Evolutionary conservation across 768 basidiomycete genomes (phyloP), one percentile per base, ranked within the genome.

Genomic region (Phaffia tasmanica): DNA sequence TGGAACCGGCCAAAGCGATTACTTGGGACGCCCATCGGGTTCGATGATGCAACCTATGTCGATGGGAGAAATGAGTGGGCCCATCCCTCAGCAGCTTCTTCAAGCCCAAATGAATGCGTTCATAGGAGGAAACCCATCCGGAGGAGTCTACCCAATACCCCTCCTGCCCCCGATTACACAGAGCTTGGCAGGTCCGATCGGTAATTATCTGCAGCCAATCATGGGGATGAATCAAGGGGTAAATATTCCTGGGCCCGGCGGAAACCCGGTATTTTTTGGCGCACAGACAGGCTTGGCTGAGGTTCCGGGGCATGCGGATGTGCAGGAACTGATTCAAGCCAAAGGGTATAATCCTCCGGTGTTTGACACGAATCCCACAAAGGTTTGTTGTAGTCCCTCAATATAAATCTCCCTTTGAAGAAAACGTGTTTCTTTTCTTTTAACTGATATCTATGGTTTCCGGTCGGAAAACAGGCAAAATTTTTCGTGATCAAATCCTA

Each of bases 401-500:
- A 42, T 42, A 3, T 19, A 18, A 15, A 2, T 23, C 29, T 46
- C 23, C 16, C 50, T 53, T 9, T 49, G 61, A 25, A 30, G 35
- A 35, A 5, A 27, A 16, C 46, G 47, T 15, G 50, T 60, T 23
- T 16, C 18, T 56, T 30, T 30, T 16, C n/a, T 23, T 50, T 25
- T 47, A 15, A 5, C 35, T 42, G 35, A 42, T 42, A 5, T 7
- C 30, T 0, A 2, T 57, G 62, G 54, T 48, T 46, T 60, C 35
- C 5, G 29, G 70, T 70, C 7, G 68, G 32, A 1, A 23, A 19
- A 0, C 62, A 90, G 85, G 91, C 94, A 3, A 82, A 93, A 19
- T 98, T 82, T 78, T 97, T 97, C 73, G 94, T 98, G 42, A 98
- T 99, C 81, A 99, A 99, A 76, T 94, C 90, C 0, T 99, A 93